Evolutionary conservation across 305 asterid genomes (phyloP), one percentile per base, ranked within the genome.

Genomic region (Salvia sclarea): DNA sequence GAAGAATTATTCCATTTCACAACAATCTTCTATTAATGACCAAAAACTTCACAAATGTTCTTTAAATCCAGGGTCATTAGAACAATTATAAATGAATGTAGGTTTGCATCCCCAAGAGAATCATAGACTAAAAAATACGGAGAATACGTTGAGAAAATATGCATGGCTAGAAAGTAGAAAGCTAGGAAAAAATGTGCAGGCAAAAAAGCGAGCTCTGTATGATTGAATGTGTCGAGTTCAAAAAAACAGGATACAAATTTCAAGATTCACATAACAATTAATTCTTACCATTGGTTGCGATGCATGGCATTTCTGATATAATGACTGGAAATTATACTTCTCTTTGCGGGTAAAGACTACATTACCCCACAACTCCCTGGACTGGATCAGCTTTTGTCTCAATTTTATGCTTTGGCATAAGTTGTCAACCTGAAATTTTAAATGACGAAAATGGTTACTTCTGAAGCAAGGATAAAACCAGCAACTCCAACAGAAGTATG

Each of bases 301-400:
- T 45, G 85, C 94, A 57, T 77, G 88, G 21, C 64, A 82, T 79
- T 85, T 93, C 67, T 75, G 78, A 74, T 68, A 88, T 66, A 87
- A 88, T 41, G 77, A 73, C 71, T 75, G 89, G 75, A 90, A 87
- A 71, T 85, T 87, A 3, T 85, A 52, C 75, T 83, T 90, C 61
- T 86, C 85, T 73, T 71, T 89, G 35, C 79, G 61, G n/a, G 79
- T 78, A 73, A 73, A 41, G 21, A 85, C 80, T 52, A 80, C 68
- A 68, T 84, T 85, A 25, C 96, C 97, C 53, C 79, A 80, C 69
- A 93, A 71, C 83, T 93, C 98, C 61, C 97, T 80, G 8, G 80
- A 79, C 61, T 74, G 88, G 66, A 93, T 89, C 21, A 93, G 84
- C 77, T 80, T 78, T 28, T 71, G 80, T 59, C 78, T 75, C 56